Base-by-base conservation (phyloP, 192 early-diverging fungal species). In the Cladochytrium replicatum region DNA sequence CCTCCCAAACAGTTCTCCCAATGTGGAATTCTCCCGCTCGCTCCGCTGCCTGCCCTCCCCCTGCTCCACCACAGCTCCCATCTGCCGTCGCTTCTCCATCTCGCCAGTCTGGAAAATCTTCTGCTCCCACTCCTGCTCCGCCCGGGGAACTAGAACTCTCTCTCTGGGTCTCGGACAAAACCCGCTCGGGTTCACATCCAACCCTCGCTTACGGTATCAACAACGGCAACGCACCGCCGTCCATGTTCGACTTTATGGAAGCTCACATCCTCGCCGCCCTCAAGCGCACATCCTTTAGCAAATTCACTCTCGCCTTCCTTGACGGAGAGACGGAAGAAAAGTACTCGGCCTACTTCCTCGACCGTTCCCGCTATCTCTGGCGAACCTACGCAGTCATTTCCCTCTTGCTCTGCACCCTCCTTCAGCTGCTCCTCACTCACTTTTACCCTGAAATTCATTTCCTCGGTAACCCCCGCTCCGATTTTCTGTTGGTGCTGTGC, bases 341-440 rank as follows among this genome's bases (percentile, higher is more conserved):
- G 21, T 67, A 67, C 32, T 29, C 28, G 6, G 39, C 42, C 23
- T 67, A 60, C 48, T 57, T 67, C 29, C 43, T 46, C 46, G 49
- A 49, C 11, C 41, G 50, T 24, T 37, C 50, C 27, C 31, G 39
- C 13, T 53, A 46, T 4, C 31, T 45, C 26, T 67, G 65, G 65
- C 34, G 44, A 22, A 32, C 41, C 46, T 54, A 52, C 51, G 64
- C 49, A 32, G 48, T 29, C 21, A 44, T 66, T 26, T 54, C 50
- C n/a, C 54, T 62, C 15, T 21, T 47, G 5, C 31, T 66, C 34
- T 32, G 32, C 4, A 34, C 48, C 17, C 37, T 44, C 3, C 41
- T 58, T 19, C 65, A 67, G 44, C 34, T 67, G 37, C 41, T 60
- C 6, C 30, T 61, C 7, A 42, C 55, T 25, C 25, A 41, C 37